Conservation (phyloP, 441 rosid genomes). For the Mallotus japonicus region DNA sequence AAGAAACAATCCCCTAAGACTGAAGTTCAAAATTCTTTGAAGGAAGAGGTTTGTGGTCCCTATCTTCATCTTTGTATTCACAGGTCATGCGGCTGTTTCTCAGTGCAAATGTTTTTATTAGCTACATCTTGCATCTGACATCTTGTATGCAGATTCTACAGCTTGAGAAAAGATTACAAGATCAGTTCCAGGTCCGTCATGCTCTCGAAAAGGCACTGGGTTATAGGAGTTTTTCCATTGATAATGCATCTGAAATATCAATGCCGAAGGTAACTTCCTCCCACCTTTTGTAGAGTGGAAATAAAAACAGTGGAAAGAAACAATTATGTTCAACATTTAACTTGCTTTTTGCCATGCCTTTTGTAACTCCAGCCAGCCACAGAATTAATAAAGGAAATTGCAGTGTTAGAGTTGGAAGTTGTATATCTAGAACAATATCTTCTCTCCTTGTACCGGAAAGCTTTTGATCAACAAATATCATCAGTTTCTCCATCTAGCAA, state of each 20-base stretch:
- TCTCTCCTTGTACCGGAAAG: conserved; percentile 77
- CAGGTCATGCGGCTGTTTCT: conserved; percentile 9
- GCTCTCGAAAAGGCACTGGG: conserved; percentile 80
- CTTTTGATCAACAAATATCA: conserved; percentile 68
- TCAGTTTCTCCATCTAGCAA: conserved; percentile 46
- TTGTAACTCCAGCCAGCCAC: conserved; percentile 60
- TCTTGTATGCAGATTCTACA: conserved; percentile 58
- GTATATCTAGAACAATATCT: conserved; percentile 84
- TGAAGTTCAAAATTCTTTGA: conserved; percentile 51
- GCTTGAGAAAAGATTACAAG: conserved; percentile 80
- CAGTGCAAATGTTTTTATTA: conserved; percentile 6
- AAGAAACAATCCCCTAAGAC: conserved; percentile 41
- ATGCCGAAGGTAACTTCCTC: conserved; percentile 62
- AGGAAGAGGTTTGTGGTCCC: conserved; percentile 63
- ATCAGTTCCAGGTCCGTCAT: conserved; percentile 72
- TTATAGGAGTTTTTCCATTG: conserved; percentile 44
- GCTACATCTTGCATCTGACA: neutral
- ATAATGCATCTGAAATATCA: conserved; percentile 33
- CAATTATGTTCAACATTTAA: conserved; percentile 7
- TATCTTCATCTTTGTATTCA: conserved; percentile 1
- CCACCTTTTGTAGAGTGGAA: conserved; percentile 11
- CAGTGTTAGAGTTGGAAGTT: conserved; percentile 87
- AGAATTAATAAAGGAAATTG: conserved; percentile 79
- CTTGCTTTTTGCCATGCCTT: conserved; percentile 15
- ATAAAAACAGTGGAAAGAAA: neutral